Conservation (phyloP, 768 basidiomycete species). For the Pleurotus platypus region DNA sequence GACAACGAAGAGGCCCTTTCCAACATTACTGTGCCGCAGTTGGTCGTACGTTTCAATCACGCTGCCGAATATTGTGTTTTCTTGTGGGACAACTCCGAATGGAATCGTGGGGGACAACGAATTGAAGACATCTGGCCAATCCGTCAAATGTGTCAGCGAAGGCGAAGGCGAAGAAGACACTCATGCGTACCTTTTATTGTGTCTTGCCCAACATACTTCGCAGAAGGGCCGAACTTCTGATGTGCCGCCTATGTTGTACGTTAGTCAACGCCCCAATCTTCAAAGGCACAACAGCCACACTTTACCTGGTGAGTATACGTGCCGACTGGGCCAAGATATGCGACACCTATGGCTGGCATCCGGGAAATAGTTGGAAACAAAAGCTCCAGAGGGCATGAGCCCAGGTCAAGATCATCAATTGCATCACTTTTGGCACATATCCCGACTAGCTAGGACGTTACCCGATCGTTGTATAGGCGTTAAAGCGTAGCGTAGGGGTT, state of each 20-base stretch:
- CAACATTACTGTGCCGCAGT: constrained; percentile 43
- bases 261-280: not conserved
- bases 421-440: not conserved
- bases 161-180: constrained; percentile 9
- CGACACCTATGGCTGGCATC: constrained; percentile 20
- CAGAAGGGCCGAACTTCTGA: constrained; percentile 40
- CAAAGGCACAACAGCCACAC: not conserved
- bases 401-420: not conserved
- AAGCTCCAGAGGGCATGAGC: not conserved
- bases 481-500: not conserved
- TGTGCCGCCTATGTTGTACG: constrained; percentile 36
- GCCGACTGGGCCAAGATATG: constrained; percentile 52
- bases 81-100: constrained; percentile 73
- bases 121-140: constrained; percentile 52
- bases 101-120: constrained; percentile 39
- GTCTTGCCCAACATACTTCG: constrained; percentile 35
- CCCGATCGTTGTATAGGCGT: not conserved
- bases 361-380: not conserved
- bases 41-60: constrained; percentile 75
- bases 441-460: not conserved
- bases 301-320: constrained; percentile 59
- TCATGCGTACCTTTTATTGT: constrained; percentile 33
- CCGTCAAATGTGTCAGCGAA: not conserved
- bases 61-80: constrained; percentile 72
- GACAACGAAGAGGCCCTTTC: constrained; percentile 38